Evolutionary conservation across 2,329 filamentous ascomycete genomes (phyloP).

Genomic region (Rachicladosporium sp.): DNA sequence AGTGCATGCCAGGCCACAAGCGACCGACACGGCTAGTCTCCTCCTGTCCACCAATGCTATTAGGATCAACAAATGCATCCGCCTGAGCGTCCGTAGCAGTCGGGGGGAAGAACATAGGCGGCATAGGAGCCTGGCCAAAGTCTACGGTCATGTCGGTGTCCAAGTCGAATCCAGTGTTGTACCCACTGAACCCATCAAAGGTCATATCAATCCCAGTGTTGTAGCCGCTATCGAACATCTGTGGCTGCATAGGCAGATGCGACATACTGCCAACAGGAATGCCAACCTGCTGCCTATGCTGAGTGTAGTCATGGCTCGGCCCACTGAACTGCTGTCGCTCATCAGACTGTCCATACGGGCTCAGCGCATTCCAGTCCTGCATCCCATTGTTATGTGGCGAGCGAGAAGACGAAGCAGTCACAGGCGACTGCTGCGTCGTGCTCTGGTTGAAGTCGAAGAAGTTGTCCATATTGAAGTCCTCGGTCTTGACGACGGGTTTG

Average conservation of each 20-base stretch:
- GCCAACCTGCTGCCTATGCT: conserved; percentile 91
- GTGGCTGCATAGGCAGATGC: conserved; percentile 59
- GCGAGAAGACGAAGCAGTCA: conserved; percentile 16
- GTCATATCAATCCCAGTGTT: conserved; percentile 52
- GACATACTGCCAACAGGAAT: conserved; percentile 74
- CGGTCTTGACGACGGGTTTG: conserved; percentile 20
- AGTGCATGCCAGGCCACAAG: conserved; percentile 88
- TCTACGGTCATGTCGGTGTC: conserved; percentile 57
- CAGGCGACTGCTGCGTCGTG: conserved; percentile 19
- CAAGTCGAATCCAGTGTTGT: conserved; percentile 40
- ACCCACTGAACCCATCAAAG: conserved; percentile 46
- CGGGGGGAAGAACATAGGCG: conserved; percentile 52
- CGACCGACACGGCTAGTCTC: conserved; percentile 48
- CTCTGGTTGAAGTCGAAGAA: conserved; percentile 29
- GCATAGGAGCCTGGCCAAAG: conserved; percentile 36
- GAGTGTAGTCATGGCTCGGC: conserved; percentile 88
- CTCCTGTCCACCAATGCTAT: conserved; percentile 53
- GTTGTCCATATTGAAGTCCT: conserved; percentile 27
- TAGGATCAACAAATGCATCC: conserved; percentile 59
- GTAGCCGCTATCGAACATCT: conserved; percentile 23
- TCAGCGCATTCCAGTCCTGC: conserved; percentile 10
- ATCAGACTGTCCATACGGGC: conserved; percentile 22
- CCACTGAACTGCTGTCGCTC: conserved; percentile 26
- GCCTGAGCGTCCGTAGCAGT: conserved; percentile 20
- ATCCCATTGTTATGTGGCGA: conserved; percentile 1